Conservation (phyloP, 192 early-diverging fungal species). For the Funneliformis mosseae region DNA sequence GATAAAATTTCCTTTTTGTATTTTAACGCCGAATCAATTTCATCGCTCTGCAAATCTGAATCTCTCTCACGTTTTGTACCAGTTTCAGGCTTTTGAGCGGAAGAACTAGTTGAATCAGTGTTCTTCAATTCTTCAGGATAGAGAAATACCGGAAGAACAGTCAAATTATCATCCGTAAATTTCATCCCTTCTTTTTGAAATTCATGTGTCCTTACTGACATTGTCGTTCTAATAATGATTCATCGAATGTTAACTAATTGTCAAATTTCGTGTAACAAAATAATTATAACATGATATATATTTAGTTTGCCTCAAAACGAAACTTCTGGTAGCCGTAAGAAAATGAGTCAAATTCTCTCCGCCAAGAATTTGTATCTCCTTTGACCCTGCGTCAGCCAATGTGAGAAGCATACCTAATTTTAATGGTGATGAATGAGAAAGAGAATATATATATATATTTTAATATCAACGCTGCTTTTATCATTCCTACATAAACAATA, state of each 20-base stretch:
- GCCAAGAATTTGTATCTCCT: constrained; percentile 67
- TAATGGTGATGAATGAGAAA: not conserved
- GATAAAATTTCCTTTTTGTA: constrained; percentile 28
- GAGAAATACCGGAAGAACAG: constrained; percentile 63
- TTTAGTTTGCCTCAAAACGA: constrained; percentile 64
- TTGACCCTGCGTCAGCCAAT: constrained; percentile 72
- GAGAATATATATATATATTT: not conserved
- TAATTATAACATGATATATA: not conserved
- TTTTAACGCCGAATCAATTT: constrained; percentile 7
- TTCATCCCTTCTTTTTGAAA: constrained; percentile 46
- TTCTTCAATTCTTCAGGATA: constrained; percentile 50
- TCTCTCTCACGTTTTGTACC: constrained; percentile 8
- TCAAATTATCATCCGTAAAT: constrained; percentile 70
- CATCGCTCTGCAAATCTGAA: not conserved
- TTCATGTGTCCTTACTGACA: constrained; percentile 61
- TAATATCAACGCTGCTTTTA: no score
- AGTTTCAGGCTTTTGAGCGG: not conserved
- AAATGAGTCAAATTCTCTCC: constrained; percentile 81
- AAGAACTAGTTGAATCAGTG: constrained; percentile 14
- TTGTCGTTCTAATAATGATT: constrained; percentile 35
- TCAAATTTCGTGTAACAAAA: not conserved
- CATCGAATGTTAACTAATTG: not conserved
- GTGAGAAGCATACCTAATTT: constrained; percentile 85
- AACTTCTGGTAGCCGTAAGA: constrained; percentile 75
- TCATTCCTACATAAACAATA: no score